Evolutionary conservation across 805 yeast genomes (phyloP), one percentile per base, ranked within the genome.

Genomic region (Pichia cabralensis): DNA sequence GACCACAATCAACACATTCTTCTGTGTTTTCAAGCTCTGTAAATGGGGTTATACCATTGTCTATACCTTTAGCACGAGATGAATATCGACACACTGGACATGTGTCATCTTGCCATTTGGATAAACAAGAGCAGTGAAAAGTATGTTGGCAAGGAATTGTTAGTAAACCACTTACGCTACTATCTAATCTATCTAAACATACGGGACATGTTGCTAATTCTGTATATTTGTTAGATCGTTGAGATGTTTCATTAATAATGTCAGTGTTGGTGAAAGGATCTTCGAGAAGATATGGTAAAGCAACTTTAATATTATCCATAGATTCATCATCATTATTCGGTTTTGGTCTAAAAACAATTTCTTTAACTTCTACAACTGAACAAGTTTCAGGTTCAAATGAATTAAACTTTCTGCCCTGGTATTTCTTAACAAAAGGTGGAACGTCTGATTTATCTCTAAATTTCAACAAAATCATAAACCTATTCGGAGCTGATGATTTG

Each of bases 151-250:
- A 88, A 2, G 92, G 86, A 22, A 83, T 86, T 0, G 96, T 88
- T 6, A 85, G 59, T 9, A 86, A 62, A 0, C 96, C 96, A 0
- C 94, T 76, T 4, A 80, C 63, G 16, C 71, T 72, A 1, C 86
- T 65, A 50, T 86, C 96, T 79, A 86, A 76, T 40, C 94, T 63
- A 47, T 86, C 96, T 13, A 86, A 61, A 50, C 96, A 86, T 0
- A 86, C 96, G 0, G 96, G 96, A 50, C 96, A 86, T 1, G 92
- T 81, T 1, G 96, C 95, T 21, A 86, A 62, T 52, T 86, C 96
- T 3, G 50, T 31, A 21, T 45, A 43, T 67, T 56, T 5, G 60
- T 48, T 13, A 48, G 35, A 14, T 21, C 28, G 22, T 4, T 28
- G 13, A 7, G 26, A 14, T 6, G 19, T 28, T 7, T 10, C 14